phyloP scores from a whole-genome alignment of 2,329 filamentous ascomycete genomes.

The Chaetomium globosum region DNA sequence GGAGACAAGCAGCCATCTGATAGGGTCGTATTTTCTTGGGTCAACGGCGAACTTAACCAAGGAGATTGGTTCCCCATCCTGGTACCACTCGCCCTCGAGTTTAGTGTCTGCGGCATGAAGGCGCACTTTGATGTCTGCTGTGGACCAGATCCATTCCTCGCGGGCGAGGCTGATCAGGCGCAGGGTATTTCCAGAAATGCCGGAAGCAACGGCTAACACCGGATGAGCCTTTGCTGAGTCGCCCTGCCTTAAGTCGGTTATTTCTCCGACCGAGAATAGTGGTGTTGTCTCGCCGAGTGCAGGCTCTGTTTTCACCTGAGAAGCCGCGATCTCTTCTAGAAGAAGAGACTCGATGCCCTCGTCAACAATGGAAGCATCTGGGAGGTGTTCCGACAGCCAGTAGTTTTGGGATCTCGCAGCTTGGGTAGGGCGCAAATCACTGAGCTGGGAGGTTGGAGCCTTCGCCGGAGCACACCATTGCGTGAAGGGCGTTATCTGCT shows the following conservation, averaged over 20 bases:
- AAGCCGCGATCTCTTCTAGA: conserved; percentile 43
- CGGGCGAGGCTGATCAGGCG: conserved; percentile 56
- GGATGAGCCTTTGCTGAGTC: conserved; percentile 38
- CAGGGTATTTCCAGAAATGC: conserved; percentile 61
- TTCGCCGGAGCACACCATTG: conserved; percentile 38
- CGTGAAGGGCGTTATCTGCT: conserved; percentile 37
- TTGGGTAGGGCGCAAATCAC: conserved; percentile 28
- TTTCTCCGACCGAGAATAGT: conserved; percentile 60
- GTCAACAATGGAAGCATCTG: conserved; percentile 52
- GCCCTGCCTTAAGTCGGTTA: conserved; percentile 47
- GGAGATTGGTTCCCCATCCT: conserved; percentile 53
- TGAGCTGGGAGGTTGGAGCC: conserved; percentile 7
- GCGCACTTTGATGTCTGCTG: conserved; percentile 51
- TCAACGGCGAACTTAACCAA: conserved; percentile 55
- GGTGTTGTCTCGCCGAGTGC: conserved; percentile 26
- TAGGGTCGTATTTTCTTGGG: conserved; percentile 42
- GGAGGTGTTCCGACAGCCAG: conserved; percentile 57
- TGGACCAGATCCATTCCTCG: conserved; percentile 59
- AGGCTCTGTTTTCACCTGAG: conserved; percentile 24
- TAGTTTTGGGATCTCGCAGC: conserved; percentile 46
- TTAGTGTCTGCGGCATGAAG: conserved; percentile 49
- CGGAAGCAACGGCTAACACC: conserved; percentile 54
- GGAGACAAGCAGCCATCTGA: conserved; percentile 59
- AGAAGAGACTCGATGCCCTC: conserved; percentile 41
- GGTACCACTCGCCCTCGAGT: conserved; percentile 57